Conservation (phyloP, 441 rosid genomes). For the Pelargonium cotyledonis region DNA sequence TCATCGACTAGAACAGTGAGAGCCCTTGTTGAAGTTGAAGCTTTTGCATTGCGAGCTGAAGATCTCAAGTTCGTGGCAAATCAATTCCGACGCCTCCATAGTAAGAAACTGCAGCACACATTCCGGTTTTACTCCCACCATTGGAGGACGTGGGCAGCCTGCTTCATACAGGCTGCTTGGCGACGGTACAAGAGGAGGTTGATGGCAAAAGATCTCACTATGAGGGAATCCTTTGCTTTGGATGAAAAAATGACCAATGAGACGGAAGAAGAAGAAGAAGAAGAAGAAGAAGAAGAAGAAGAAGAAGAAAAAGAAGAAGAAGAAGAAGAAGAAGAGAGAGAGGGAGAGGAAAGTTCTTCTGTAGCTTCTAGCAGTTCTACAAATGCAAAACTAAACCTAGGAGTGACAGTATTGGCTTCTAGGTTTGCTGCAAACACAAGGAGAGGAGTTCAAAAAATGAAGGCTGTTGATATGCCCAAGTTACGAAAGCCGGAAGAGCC, state of each 20-base stretch:
- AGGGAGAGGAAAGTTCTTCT: conserved; percentile 17
- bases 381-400: conserved; percentile 54
- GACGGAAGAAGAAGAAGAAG: conserved; percentile 15
- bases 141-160: conserved; percentile 97
- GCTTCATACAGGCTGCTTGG: conserved; percentile 95
- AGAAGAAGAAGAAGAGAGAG: no score
- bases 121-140: conserved; percentile 84
- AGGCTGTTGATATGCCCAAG: conserved; percentile 57
- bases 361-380: conserved; percentile 30
- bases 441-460: conserved; percentile 69
- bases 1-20: conserved; percentile 84
- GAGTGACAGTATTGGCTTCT: conserved; percentile 67
- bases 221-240: conserved; percentile 36
- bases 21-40: conserved; percentile 79
- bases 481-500: conserved; percentile 88
- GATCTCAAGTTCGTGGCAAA: conserved; percentile 89
- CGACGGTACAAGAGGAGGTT: conserved; percentile 61
- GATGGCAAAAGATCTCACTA: conserved; percentile 38
- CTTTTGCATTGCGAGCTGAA: conserved; percentile 82
- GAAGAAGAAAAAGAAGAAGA: no score
- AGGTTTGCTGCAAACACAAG: conserved; percentile 86
- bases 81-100: conserved; percentile 82
- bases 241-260: conserved; percentile 28
- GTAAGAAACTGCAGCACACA: conserved; percentile 88
- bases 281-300: conserved; percentile 15